These are phyloP conservation scores for Colletotrichum chlorophyti DNA, from an alignment of 2,329 filamentous ascomycete species.

Conservation along the genomic window DNA sequence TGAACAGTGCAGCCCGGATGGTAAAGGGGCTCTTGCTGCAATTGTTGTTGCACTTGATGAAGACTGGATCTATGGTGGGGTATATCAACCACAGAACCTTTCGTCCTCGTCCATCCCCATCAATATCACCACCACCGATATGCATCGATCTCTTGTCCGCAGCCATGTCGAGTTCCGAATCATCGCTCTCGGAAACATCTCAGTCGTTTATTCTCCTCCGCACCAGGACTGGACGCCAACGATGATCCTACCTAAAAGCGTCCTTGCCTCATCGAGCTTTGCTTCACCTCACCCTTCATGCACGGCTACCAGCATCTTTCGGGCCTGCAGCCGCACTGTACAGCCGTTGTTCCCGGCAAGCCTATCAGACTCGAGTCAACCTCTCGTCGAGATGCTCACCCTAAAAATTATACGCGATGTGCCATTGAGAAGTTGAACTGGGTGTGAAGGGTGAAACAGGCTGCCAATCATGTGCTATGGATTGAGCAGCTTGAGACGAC, in stretches of 20 bases:
- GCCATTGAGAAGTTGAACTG: neutral
- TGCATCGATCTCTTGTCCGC: too few relatives aligned
- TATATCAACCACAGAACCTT: too few relatives aligned
- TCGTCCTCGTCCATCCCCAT: too few relatives aligned
- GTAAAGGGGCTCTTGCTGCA: too few relatives aligned
- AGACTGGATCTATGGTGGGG: too few relatives aligned
- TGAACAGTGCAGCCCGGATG: too few relatives aligned
- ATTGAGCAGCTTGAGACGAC: too few relatives aligned
- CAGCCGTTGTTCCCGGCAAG: neutral
- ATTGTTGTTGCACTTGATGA: too few relatives aligned
- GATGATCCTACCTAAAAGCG: conserved; percentile 2
- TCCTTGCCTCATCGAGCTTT: neutral
- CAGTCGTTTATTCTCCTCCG: too few relatives aligned
- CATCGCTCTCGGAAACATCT: neutral
- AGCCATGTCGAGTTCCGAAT: neutral
- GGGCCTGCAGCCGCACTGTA: conserved; percentile 18
- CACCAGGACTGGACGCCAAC: neutral
- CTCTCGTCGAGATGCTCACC: too few relatives aligned
- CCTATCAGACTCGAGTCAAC: neutral
- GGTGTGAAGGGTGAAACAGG: neutral
- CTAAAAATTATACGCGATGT: too few relatives aligned
- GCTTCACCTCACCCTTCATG: conserved; percentile 1
- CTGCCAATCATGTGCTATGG: conserved; percentile 24
- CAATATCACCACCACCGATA: too few relatives aligned
- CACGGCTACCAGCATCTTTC: conserved; percentile 24